Base-by-base conservation (phyloP, 495 filamentous ascomycete species). In the Penicillium canescens region DNA sequence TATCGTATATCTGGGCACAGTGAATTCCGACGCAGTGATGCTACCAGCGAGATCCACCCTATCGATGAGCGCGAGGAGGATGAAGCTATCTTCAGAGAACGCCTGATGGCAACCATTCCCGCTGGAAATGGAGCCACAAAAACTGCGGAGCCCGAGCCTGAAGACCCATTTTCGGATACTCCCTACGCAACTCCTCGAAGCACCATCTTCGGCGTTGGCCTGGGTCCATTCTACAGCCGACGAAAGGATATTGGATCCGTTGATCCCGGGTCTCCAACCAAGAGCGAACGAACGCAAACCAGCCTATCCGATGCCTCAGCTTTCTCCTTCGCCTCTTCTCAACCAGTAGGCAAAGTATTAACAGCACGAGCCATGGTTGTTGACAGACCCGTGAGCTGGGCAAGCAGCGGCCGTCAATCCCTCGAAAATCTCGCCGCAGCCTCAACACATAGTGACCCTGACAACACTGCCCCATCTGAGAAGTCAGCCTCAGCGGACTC, bases 1-100 rank as follows among this genome's bases (percentile, higher is more conserved):
- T 60, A 42, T 23, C 47, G 47, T 31, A 31, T 58, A 2, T 59
- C 67, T 0, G 52, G 55, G 13, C 77, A 76, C 56, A 74, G 78
- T 34, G 81, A 82, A 23, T 71, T 63, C 37, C 69, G 76, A 31
- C 70, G 71, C 39, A 72, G 73, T 24, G 74, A 77, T 21, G 69
- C 68, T 5, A 70, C 75, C 28, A 78, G 81, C 18, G 68, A 74
- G 36, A 86, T 86, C 16, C 82, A 85, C 54, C 79, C 83, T 4
- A 89, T 90, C 63, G 77, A 84, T n/a, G 87, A 91, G 67, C 76
- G 73, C 6, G 91, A 96, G 37, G 89, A 92, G 45, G 84, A 82
- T 28, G 77, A 77, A 33, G 70, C 66, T 5, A 51, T 51, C 48
- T 64, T 52, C 48, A 60, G 47, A 46, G 67, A 60, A 55, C 62